A percentile compares a stretch with the other conserved stretches of the same genome.
phyloP scores from a whole-genome alignment of 1,284 basidiomycete species.

The Puccinia triticina region DNA sequence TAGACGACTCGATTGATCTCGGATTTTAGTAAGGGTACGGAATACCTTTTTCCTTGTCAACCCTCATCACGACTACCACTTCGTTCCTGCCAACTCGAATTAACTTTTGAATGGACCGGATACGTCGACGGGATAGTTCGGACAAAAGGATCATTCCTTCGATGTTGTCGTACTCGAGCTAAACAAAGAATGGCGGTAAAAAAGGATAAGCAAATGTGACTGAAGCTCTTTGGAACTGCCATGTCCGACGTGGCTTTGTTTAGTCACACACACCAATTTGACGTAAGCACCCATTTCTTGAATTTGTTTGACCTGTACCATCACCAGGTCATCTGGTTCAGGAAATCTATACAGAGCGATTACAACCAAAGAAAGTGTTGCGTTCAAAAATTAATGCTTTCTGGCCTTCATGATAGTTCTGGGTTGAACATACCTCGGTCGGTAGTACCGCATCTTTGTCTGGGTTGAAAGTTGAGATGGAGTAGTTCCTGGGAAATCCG shows the following conservation, averaged over 20 bases:
- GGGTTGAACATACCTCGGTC: constrained; percentile 33
- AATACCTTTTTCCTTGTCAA: constrained; percentile 98
- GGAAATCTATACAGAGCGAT: constrained; percentile 37
- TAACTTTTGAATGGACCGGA: constrained; percentile 95
- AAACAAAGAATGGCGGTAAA: not conserved
- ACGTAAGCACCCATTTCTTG: constrained; percentile 99
- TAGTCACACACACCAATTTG: constrained; percentile 67
- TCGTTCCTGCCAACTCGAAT: constrained; percentile 98
- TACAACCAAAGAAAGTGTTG: not conserved
- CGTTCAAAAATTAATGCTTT: not conserved
- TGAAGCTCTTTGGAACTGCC: not conserved
- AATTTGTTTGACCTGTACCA: constrained; percentile 98
- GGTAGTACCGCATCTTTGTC: constrained; percentile 48
- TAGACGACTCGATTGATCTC: not conserved
- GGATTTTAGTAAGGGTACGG: constrained; percentile 23
- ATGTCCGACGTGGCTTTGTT: not conserved
- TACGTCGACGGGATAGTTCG: constrained; percentile 93
- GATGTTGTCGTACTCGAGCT: constrained; percentile 94
- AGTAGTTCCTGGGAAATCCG: no score
- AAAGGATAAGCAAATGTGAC: not conserved
- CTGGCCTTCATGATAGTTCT: not conserved
- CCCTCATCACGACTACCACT: constrained; percentile 95
- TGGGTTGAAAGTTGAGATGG: not conserved
- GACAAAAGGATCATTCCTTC: constrained; percentile 99
- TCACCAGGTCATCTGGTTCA: constrained; percentile 81